Evolutionary conservation across 1,139 yeast species (phyloP), one percentile per base, ranked within the genome.

Genomic region (Saccharomycopsis hybrid): DNA sequence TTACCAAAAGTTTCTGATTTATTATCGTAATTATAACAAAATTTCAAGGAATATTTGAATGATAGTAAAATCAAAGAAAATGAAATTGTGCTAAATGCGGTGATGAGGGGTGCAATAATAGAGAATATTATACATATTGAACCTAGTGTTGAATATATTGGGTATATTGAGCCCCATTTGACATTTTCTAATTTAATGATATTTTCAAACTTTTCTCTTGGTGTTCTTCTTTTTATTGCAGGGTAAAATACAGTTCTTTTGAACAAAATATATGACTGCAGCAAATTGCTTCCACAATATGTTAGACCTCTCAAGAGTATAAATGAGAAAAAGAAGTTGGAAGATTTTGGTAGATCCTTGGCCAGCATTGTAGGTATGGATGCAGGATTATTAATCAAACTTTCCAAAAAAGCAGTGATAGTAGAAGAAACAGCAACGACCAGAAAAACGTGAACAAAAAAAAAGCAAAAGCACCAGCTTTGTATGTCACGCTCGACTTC

Each of bases 381-480:
- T 0, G 82, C 77, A 2, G 96, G 96, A 54, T 80, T 80, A 51
- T 79, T 80, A 4, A 87, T 67, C 2, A 85, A 68, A 55, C 78
- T 82, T 55, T 80, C 80, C 43, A 84, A 65, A 0, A 88, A 76
- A 3, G 81, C 80, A 0, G 87, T 78, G 7, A 86, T 68, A 36
- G 96, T 89, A 0, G 95, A 83, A 60, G 94, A 86, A 40, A 89
- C 77, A 0, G 96, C 85, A 2, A 89, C 89, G 40, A 89, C 94
- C 42, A 89, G 64, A 58, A 89, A 89, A 40, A 87, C 79, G 59
- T 89, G 96, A 43, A 87, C 78, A 60, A 86, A 87, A 48, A 84
- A 68, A 61, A 89, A 89, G 57, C 73, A 69, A 72, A 82, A 71
- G 68, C 79, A 67, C 89, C 90, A 83, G 47, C 69, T 66, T 55